phyloP scores from a whole-genome alignment of 129 eudicot genomes.

The Centella asiatica region DNA sequence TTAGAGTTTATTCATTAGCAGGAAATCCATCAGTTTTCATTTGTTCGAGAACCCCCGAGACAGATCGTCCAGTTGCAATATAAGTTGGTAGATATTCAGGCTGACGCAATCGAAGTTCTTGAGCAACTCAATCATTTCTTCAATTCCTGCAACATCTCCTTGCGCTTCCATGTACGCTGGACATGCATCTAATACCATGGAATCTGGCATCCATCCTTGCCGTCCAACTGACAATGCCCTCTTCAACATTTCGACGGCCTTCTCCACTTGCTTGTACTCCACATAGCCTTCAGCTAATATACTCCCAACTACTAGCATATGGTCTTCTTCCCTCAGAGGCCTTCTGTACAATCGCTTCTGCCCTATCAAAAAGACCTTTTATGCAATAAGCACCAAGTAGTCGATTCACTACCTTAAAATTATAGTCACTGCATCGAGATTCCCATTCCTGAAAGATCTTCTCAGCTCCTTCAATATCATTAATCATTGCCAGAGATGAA shows the following conservation, averaged over 20 bases:
- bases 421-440: background rate
- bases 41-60: background rate
- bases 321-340: background rate
- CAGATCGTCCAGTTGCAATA: background rate
- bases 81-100: background rate
- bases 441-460: background rate
- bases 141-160: background rate
- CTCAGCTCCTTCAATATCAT: background rate
- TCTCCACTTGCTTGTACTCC: background rate
- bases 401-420: background rate
- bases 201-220: background rate
- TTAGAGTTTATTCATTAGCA: background rate
- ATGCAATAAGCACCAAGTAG: background rate
- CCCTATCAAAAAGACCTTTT: background rate
- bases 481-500: background rate
- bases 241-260: background rate
- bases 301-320: background rate
- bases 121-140: background rate
- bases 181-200: background rate
- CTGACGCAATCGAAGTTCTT: background rate
- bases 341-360: background rate
- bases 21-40: background rate
- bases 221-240: background rate
- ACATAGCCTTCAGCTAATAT: background rate
- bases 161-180: background rate